These are phyloP conservation scores for Cryptosporidium xiaoi DNA, from an alignment of 169 alveolate genomes.

Conservation along the genomic window DNA sequence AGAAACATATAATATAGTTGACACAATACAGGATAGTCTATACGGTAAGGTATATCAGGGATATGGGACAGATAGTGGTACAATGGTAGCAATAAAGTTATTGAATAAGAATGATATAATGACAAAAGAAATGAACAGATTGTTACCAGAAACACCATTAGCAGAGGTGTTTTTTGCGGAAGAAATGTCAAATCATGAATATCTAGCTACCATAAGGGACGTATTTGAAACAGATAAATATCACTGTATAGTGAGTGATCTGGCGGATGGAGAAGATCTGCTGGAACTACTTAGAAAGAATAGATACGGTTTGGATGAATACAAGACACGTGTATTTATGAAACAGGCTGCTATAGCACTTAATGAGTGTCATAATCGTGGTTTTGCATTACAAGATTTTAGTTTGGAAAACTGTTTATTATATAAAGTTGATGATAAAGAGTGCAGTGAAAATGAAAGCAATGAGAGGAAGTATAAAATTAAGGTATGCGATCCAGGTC, in stretches of 20 bases:
- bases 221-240: slow-evolving; percentile 72
- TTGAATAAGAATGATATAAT: slow-evolving; percentile 43
- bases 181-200: slow-evolving; percentile 53
- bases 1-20: slow-evolving; percentile 40
- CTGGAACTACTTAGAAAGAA: slow-evolving; percentile 69
- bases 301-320: slow-evolving; percentile 24
- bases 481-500: slow-evolving; percentile 79
- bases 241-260: slow-evolving; percentile 59
- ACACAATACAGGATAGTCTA: slow-evolving; percentile 45
- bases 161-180: slow-evolving; percentile 78
- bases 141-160: slow-evolving; percentile 77
- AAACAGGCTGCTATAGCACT: slow-evolving; percentile 67
- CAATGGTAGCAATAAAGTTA: slow-evolving; percentile 35
- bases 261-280: slow-evolving; percentile 77
- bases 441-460: neutral
- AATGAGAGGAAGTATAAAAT: slow-evolving; percentile 12
- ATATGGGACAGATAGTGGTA: slow-evolving; percentile 45
- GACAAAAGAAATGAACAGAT: slow-evolving; percentile 43
- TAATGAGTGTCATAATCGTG: slow-evolving; percentile 59
- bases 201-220: slow-evolving; percentile 54
- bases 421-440: slow-evolving; percentile 22
- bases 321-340: slow-evolving; percentile 18
- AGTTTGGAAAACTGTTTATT: slow-evolving; percentile 77
- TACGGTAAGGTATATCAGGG: slow-evolving; percentile 61
- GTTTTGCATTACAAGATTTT: slow-evolving; percentile 78